Base-by-base conservation (phyloP, 306 rosid genomes). In the Neltuma alba region DNA sequence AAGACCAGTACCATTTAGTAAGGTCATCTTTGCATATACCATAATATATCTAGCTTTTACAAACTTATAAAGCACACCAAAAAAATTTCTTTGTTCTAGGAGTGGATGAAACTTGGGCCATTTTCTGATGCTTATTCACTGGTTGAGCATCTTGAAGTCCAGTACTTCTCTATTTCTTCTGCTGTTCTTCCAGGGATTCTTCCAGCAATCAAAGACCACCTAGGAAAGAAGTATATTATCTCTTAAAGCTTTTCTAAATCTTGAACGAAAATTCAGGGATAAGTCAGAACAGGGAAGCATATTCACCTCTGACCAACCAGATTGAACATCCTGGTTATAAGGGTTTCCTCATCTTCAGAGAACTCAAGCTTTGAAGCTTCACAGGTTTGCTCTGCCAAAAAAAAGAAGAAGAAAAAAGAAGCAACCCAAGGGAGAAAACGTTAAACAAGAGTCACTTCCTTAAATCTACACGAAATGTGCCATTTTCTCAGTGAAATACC, bases 151-250 rank as follows among this genome's bases (percentile, higher is more conserved):
- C 94, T 90, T 77, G 97, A 86, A 79, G 88, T 89, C 98, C 98
- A 93, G 78, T 86, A 93, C 81, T 89, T 85, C 80, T 91, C 86
- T 82, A 93, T 93, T 85, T 93, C 98, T 84, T 93, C 98, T 28
- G 97, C 97, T 79, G 98, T 84, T 91, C 98, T 90, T 86, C 98
- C 98, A 3, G 98, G 98, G 84, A 93, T 93, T 87, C 98, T 91
- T 67, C 98, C 97, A 87, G 98, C 98, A 79, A 93, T 91, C 88
- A 93, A 85, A 73, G 95, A 83, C 98, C 98, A 93, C 89, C 98
- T 93, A 76, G 63, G 48, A 30, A 48, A 25, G 0, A 42, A 58
- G n/a, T 9, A 72, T 6, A 21, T 21, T 36, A 13, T 18, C 21
- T 79, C 70, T 38, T 48, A 44, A 44, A 78, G 20, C 16, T 45